phyloP scores from a whole-genome alignment of 495 filamentous ascomycete genomes.

The Hypomontagnella submonticulosa region DNA sequence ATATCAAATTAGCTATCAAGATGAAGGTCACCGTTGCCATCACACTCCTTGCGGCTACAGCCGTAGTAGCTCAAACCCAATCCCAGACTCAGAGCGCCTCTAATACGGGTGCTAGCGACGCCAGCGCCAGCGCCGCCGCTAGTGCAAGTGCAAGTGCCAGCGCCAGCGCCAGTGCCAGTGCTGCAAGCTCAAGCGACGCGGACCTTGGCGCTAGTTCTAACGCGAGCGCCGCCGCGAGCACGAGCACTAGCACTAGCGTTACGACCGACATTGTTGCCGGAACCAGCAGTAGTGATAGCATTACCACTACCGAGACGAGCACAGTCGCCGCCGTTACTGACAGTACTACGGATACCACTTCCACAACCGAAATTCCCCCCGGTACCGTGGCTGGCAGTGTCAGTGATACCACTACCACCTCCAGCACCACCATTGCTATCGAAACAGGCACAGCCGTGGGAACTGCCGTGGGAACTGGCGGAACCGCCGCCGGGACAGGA shows the following conservation, averaged over 20 bases:
- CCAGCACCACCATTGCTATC: background rate
- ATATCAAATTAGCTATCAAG: constrained; percentile 4
- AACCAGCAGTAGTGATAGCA: background rate
- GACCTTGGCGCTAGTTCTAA: constrained; percentile 2
- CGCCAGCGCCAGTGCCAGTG: background rate
- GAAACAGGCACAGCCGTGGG: constrained; percentile 7
- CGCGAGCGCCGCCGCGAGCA: constrained; percentile 15
- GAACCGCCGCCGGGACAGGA: constrained; percentile 16
- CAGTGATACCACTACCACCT: background rate
- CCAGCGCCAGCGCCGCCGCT: constrained; percentile 4
- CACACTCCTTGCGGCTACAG: constrained; percentile 35
- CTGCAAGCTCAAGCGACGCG: background rate
- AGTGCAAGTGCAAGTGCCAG: constrained; percentile 4
- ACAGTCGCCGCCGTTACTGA: background rate
- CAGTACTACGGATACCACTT: background rate
- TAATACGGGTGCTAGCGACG: constrained; percentile 1
- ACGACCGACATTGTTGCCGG: background rate
- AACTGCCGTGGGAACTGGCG: constrained; percentile 9
- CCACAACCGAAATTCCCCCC: background rate
- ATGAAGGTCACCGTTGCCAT: constrained; percentile 34
- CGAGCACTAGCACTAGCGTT: constrained; percentile 5
- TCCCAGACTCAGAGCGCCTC: constrained; percentile 9
- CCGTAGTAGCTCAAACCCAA: constrained; percentile 33
- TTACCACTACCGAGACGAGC: no score
- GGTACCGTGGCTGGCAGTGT: background rate